A percentile compares a stretch with the other conserved stretches of the same genome.
Evolutionary conservation across 139 green algal genomes (phyloP).

Genomic region (Chlamydomonas schloesseri): DNA sequence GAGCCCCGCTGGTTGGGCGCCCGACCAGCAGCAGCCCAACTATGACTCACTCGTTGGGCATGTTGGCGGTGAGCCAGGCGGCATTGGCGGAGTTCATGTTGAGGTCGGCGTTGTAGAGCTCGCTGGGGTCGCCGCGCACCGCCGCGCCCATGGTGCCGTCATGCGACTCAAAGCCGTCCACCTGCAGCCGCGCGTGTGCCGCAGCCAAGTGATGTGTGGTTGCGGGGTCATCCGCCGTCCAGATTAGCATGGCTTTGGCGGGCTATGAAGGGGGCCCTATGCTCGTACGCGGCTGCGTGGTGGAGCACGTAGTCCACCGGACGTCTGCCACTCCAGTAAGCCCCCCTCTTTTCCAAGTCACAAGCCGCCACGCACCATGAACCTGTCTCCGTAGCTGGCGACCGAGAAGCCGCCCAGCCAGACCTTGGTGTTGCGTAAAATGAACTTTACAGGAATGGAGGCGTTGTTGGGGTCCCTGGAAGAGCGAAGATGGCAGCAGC

Average conservation of each 20-base stretch:
- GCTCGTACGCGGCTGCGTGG: too few species aligned
- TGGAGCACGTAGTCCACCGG: too few species aligned
- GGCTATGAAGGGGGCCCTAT: too few species aligned
- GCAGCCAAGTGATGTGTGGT: too few species aligned
- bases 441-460: not conserved
- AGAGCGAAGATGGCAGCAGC: too few species aligned
- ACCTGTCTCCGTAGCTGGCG: not conserved
- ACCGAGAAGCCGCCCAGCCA: not conserved
- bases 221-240: too few species aligned
- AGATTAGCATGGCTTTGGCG: too few species aligned
- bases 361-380: not conserved
- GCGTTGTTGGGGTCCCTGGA: not conserved
- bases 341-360: too few species aligned
- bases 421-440: not conserved
- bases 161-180: not conserved
- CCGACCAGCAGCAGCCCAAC: too few species aligned
- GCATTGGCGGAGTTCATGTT: not conserved
- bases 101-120: not conserved
- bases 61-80: not conserved
- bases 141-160: not conserved
- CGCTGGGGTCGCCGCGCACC: not conserved
- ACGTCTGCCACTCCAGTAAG: too few species aligned
- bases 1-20: too few species aligned
- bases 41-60: constrained; percentile 1
- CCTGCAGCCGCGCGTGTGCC: too few species aligned